Base-by-base conservation (phyloP, 2,329 filamentous ascomycete species). In the Lachnellula occidentalis region DNA sequence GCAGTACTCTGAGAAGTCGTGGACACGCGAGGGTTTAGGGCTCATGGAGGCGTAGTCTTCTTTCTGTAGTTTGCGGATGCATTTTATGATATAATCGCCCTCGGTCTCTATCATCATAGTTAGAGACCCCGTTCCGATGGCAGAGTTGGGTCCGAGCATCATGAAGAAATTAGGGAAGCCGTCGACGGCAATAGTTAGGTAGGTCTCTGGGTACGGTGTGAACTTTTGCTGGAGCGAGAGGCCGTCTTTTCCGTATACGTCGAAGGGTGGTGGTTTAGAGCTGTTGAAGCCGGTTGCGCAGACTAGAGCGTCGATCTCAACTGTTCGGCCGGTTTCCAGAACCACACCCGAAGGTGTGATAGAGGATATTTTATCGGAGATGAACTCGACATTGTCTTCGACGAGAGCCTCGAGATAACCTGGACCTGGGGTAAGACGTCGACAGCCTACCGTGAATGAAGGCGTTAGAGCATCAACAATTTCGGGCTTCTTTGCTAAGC, bases 1-100 rank as follows among this genome's bases (percentile, higher is more conserved):
- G 39, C 75, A 72, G 66, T 77, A 79, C 64, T 71, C 75, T 56
- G 72, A 73, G 70, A 75, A 83, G 62, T 81, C 77, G 21, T 73
- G 72, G 4, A 78, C 70, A 34, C 71, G 65, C 24, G 79, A 73
- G 15, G 74, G 66, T 34, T 74, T 76, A 1, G 78, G 72, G 24
- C 70, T 70, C 60, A 81, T 72, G 22, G 71, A 66, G 11, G 70
- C 69, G 57, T 76, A 69, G 59, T 78, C 69, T 62, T 82, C 74
- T 8, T 71, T 74, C 61, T 81, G 78, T 54, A 67, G 48, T 37
- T 65, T 66, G 8, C 62, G 59, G 19, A 66, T 61, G 27, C 60
- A 64, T 53, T 67, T 64, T 14, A 64, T 36, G 39, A 66, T 62
- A 48, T 66, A 66, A 31, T 65, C 64, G 19, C 60, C 62, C 24